Percentiles rank a stretch among this genome's conserved stretches.
phyloP scores from a whole-genome alignment of 352 stramenopile genomes.

The Phytophthora multivora region DNA sequence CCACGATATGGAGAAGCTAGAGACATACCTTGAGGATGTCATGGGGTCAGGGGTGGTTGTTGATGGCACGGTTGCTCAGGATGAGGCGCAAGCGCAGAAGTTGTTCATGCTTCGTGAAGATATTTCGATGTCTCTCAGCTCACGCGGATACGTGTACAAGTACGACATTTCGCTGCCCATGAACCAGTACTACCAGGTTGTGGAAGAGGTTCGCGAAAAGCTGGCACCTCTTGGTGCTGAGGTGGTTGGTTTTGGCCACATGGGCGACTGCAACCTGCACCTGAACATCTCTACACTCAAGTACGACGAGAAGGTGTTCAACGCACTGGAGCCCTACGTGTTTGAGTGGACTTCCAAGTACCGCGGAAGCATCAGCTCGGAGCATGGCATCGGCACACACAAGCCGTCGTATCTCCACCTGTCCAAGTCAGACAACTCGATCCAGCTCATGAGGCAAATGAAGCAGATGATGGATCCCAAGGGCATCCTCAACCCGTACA shows the following conservation, averaged over 20 bases:
- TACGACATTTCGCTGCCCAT: conserved; percentile 97
- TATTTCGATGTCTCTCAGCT: conserved; percentile 89
- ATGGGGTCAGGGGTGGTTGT: conserved; percentile 75
- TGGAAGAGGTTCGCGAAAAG: conserved; percentile 73
- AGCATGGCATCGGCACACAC: conserved; percentile 97
- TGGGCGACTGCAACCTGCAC: conserved; percentile 97
- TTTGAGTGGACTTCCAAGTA: conserved; percentile 84
- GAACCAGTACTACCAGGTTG: conserved; percentile 90
- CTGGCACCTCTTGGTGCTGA: conserved; percentile 52
- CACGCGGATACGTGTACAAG: conserved; percentile 95
- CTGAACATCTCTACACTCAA: conserved; percentile 92
- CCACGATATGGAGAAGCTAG: conserved; percentile 94
- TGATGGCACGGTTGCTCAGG: conserved; percentile 94
- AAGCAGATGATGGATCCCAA: conserved; percentile 96
- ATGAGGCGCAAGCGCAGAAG: conserved; percentile 88
- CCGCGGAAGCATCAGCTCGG: conserved; percentile 95
- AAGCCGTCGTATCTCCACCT: conserved; percentile 90
- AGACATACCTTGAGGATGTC: conserved; percentile 81
- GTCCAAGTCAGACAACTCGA: conserved; percentile 82
- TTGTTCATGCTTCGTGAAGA: conserved; percentile 96
- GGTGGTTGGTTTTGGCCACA: conserved; percentile 93
- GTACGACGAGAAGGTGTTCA: conserved; percentile 71
- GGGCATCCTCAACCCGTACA: conserved; percentile 97
- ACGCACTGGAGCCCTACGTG: conserved; percentile 74
- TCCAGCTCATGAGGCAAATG: conserved; percentile 92